These are phyloP conservation scores for Colletotrichum sp. DNA, from an alignment of 2,329 filamentous ascomycete genomes.

Conservation along the genomic window DNA sequence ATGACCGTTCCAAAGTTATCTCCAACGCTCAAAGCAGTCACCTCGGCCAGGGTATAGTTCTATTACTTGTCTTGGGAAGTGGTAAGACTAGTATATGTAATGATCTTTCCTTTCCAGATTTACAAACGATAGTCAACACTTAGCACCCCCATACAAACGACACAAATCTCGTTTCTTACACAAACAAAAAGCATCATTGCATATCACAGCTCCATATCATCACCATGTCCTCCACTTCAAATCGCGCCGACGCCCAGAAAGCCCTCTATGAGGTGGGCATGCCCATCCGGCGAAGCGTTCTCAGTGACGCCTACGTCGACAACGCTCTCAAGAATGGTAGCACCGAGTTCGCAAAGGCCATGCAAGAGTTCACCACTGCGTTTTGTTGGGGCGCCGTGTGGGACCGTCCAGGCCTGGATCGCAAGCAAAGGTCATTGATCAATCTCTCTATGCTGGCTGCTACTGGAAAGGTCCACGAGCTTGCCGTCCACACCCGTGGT, in stretches of 20 bases:
- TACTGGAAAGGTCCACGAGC: conserved; percentile 58
- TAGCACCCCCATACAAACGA: neutral
- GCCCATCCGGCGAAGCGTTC: conserved; percentile 61
- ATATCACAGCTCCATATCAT: neutral
- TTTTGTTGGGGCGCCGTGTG: conserved; percentile 65
- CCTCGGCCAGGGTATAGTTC: fast-evolving
- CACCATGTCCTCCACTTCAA: neutral
- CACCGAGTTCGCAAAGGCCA: conserved; percentile 60
- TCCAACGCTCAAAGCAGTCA: neutral
- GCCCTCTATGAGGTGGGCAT: conserved; percentile 64
- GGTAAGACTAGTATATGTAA: neutral
- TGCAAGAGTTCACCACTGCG: conserved; percentile 67
- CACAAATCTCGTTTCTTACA: neutral
- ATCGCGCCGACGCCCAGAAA: conserved; percentile 46
- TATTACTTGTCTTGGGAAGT: neutral
- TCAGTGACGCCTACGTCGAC: conserved; percentile 64
- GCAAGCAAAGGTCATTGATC: conserved; percentile 63
- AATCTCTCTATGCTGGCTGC: conserved; percentile 70
- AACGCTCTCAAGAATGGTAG: conserved; percentile 55
- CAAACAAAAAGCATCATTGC: neutral
- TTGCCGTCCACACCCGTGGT: conserved; percentile 64
- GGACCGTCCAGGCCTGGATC: conserved; percentile 64
- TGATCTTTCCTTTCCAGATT: neutral
- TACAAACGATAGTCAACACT: neutral
- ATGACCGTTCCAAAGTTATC: neutral